phyloP scores from a whole-genome alignment of 73 alveolate genomes.

The Paramecium octaurelia region DNA sequence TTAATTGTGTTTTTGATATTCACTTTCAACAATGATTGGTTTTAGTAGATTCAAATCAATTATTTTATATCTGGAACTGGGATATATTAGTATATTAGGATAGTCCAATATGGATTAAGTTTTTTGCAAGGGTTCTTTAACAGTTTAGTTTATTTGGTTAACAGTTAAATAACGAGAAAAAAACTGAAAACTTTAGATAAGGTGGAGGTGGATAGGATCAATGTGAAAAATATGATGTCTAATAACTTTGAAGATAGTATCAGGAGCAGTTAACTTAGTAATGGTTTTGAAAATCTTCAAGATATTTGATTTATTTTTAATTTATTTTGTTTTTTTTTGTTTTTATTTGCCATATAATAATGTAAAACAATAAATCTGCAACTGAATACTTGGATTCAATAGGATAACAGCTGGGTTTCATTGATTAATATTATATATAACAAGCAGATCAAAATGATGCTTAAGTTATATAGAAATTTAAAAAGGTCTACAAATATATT shows the following conservation, averaged over 20 bases:
- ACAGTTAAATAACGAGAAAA: not conserved
- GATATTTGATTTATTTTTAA: not conserved
- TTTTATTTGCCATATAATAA: not conserved
- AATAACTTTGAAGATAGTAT: not conserved
- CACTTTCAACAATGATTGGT: not conserved
- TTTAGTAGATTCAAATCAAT: not conserved
- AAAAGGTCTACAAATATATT: constrained; percentile 18
- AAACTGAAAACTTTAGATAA: not conserved
- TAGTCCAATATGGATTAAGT: not conserved
- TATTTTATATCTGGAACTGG: not conserved
- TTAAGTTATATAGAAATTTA: not conserved
- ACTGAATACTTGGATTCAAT: constrained; percentile 7
- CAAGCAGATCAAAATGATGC: not conserved
- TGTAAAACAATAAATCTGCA: not conserved
- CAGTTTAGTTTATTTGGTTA: not conserved
- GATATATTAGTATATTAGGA: not conserved
- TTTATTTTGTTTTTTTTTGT: not conserved
- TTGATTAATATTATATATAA: not conserved
- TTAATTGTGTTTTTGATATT: not conserved
- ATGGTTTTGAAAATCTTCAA: not conserved
- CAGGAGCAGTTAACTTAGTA: not conserved
- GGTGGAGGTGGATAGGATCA: not conserved
- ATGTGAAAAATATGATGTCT: not conserved
- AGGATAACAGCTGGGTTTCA: not conserved
- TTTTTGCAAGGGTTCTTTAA: not conserved